A percentile compares a stretch with the other conserved stretches of the same genome.
Evolutionary conservation across 1,284 basidiomycete species (phyloP).

Genomic region (Ganoderma resinaceum): DNA sequence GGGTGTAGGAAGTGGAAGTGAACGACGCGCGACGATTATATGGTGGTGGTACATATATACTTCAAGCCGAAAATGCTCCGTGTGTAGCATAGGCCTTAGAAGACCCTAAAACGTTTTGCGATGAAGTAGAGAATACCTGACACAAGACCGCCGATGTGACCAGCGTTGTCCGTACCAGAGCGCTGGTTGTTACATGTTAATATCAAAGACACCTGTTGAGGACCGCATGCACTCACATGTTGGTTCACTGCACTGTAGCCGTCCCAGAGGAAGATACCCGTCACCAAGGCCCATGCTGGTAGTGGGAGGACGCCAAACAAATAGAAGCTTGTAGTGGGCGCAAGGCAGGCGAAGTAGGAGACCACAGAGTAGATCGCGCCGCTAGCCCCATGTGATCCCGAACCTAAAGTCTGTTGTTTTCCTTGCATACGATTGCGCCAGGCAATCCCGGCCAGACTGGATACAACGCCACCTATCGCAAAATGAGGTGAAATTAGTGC

Average conservation of each 20-base stretch:
- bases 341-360: conserved; percentile 73
- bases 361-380: conserved; percentile 83
- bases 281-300: conserved; percentile 83
- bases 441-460: conserved; percentile 64
- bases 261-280: conserved; percentile 80
- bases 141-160: conserved; percentile 82
- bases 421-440: conserved; percentile 50
- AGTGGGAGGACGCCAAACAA: conserved; percentile 86
- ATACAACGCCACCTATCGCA: conserved; percentile 66
- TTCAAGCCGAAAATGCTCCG: neutral
- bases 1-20: neutral
- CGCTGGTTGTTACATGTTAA: conserved; percentile 42
- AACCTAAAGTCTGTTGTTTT: neutral
- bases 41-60: neutral
- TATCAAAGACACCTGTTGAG: conserved; percentile 27
- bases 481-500: neutral
- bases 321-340: conserved; percentile 75
- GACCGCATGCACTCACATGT: conserved; percentile 45
- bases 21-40: neutral
- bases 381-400: conserved; percentile 74
- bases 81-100: conserved; percentile 20
- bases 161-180: conserved; percentile 68
- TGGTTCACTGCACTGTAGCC: conserved; percentile 53
- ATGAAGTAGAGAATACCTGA: conserved; percentile 70
- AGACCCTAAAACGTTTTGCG: conserved; percentile 31